Evolutionary conservation across 2,329 filamentous ascomycete species (phyloP).

Genomic region (Exophiala calicioides): DNA sequence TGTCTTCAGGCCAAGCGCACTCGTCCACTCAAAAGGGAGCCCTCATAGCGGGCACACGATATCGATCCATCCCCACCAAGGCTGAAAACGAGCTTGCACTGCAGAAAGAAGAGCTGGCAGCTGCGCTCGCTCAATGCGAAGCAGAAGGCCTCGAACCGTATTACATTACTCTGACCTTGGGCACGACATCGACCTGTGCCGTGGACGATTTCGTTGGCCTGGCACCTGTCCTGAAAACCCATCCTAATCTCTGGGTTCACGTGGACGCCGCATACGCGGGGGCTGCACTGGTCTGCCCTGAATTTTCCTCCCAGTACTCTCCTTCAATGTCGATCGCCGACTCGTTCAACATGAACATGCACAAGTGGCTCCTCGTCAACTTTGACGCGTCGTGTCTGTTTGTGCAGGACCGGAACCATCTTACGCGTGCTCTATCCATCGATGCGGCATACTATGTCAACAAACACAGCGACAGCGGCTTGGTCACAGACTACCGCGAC

Average conservation of each 20-base stretch:
- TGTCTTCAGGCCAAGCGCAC: conserved; percentile 78
- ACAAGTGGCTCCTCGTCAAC: conserved; percentile 95
- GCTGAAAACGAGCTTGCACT: conserved; percentile 68
- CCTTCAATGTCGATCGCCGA: conserved; percentile 59
- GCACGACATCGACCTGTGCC: conserved; percentile 85
- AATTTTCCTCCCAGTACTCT: conserved; percentile 62
- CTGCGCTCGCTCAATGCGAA: conserved; percentile 65
- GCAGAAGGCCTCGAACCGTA: conserved; percentile 76
- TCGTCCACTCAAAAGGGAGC: conserved; percentile 85
- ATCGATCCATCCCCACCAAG: conserved; percentile 65
- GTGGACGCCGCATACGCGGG: conserved; percentile 93
- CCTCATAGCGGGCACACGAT: conserved; percentile 81
- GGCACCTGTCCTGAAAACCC: conserved; percentile 47
- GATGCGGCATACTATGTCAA: conserved; percentile 82
- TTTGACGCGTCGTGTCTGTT: conserved; percentile 84
- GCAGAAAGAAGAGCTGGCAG: conserved; percentile 63
- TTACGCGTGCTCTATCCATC: conserved; percentile 78
- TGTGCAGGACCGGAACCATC: conserved; percentile 70
- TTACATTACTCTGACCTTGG: conserved; percentile 79
- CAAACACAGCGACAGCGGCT: conserved; percentile 72
- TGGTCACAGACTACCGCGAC: conserved; percentile 93
- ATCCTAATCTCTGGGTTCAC: conserved; percentile 78
- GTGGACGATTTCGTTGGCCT: conserved; percentile 78
- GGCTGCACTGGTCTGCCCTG: conserved; percentile 76
- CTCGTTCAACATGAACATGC: conserved; percentile 93